Percentiles rank a stretch among this genome's conserved stretches.
phyloP scores from a whole-genome alignment of 1,284 basidiomycete species.

The Thecaphora thlaspeos region DNA sequence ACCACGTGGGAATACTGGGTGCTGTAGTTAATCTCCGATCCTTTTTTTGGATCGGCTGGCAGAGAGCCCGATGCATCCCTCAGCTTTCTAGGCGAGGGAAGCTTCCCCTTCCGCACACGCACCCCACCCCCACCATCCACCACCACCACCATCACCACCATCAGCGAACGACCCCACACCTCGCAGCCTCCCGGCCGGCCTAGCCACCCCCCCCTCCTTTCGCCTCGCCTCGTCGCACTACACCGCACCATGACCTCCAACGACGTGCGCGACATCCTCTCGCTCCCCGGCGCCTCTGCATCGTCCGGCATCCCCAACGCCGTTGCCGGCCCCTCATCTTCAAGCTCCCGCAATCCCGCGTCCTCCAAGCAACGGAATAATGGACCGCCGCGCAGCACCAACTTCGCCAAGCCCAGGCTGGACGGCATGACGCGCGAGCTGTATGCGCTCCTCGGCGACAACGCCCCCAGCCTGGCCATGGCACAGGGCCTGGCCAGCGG shows the following conservation, averaged over 20 bases:
- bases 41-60: no score
- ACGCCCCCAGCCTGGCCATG: slow-evolving; percentile 71
- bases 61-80: no score
- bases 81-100: no score
- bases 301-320: slow-evolving; percentile 14
- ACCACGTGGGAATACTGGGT: slow-evolving; percentile 79
- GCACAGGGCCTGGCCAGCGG: slow-evolving; percentile 10
- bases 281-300: slow-evolving; percentile 33
- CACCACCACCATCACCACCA: no score
- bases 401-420: slow-evolving; percentile 25
- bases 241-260: slow-evolving; percentile 33
- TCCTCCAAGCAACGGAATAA: slow-evolving; percentile 17
- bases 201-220: no score
- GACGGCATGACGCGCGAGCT: slow-evolving; percentile 85
- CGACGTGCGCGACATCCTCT: slow-evolving; percentile 54
- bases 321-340: slow-evolving; percentile 8
- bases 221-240: no score
- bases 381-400: slow-evolving; percentile 11
- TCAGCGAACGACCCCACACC: no score
- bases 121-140: no score
- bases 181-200: no score
- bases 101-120: no score
- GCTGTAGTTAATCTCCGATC: no score
- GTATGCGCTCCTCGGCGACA: slow-evolving; percentile 88
- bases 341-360: slow-evolving; percentile 16